Evolutionary conservation across 2,329 filamentous ascomycete genomes (phyloP), one percentile per base, ranked within the genome.

Genomic region (Sporothrix sp.): DNA sequence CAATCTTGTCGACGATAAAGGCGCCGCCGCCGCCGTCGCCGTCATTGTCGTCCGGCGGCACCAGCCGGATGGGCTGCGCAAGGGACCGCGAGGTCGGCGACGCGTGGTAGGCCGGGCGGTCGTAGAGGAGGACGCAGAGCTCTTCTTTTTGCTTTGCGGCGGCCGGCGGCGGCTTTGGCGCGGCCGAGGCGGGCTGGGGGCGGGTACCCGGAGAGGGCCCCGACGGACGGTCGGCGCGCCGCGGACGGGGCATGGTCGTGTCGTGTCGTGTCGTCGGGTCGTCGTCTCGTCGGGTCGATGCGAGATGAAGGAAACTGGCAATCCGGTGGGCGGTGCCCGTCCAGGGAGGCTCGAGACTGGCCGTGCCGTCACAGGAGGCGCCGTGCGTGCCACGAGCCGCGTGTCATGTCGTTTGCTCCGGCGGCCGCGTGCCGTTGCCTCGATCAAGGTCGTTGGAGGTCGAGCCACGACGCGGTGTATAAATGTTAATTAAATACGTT

Each of bases 1-100:
- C 63, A 28, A 75, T 67, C 56, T 75, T 72, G 43, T 75, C 72
- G 54, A 75, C 60, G 37, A 84, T 82, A 58, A 73, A 78, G n/a
- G 74, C 78, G 18, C 30, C 33, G 5, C 14, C 16, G 8, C 72
- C 72, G 38, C 71, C 70, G 56, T 81, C 75, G 59, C 69, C 73
- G 1, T 65, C 72, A 37, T 71, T 70, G 57, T 81, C 74, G 59
- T 69, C 73, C 1, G 66, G 60, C 3, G 72, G 76, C 3, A 71
- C 61, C 7, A 81, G 62, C n/a, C 67, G 60, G 14, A 79, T 64
- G 9, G 68, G 71, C 3, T 68, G 68, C 2, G 74, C n/a, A n/a
- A 62, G 0, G 70, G 65, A 0, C 76, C 76, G 0, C 73, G 72
- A 7, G 20, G 2, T 8, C 69, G 69, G 32, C n/a, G n/a, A n/a